A percentile compares a stretch with the other conserved stretches of the same genome.
phyloP scores from a whole-genome alignment of 164 flowering plant species.

The Umbellularia californica region DNA sequence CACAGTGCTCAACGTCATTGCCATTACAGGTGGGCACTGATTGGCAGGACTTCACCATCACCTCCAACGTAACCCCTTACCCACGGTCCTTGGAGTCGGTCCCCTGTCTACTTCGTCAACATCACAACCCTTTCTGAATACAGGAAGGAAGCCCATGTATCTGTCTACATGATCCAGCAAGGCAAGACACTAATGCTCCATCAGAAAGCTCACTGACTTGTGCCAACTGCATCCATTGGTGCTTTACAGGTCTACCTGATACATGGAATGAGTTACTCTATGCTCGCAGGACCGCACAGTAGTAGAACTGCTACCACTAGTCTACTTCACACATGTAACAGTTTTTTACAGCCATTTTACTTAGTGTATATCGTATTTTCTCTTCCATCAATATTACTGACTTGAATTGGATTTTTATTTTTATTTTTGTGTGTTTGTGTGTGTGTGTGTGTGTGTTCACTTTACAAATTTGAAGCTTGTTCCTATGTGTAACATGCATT shows the following conservation, averaged over 20 bases:
- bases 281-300: slow-evolving; percentile 44
- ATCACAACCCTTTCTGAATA: slow-evolving; percentile 74
- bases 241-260: slow-evolving; percentile 90
- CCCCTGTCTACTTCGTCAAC: slow-evolving; percentile 61
- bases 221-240: slow-evolving; percentile 95
- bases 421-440: too few species aligned
- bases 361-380: too few species aligned
- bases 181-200: slow-evolving; percentile 64
- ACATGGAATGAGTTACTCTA: slow-evolving; percentile 92
- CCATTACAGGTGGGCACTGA: slow-evolving; percentile 71
- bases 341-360: too few species aligned
- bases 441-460: too few species aligned
- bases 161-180: slow-evolving; percentile 59
- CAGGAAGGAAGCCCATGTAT: slow-evolving; percentile 87
- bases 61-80: slow-evolving; percentile 38
- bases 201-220: slow-evolving; percentile 53
- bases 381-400: too few species aligned
- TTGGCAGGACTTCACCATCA: slow-evolving; percentile 42
- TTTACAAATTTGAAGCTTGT: too few species aligned
- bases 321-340: too few species aligned
- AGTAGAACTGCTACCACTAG: neutral
- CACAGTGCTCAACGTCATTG: slow-evolving; percentile 53
- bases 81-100: slow-evolving; percentile 35
- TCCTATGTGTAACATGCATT: too few species aligned
- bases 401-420: too few species aligned